Percentiles rank a stretch among this genome's conserved stretches.
These are phyloP conservation scores for Plasmodium gaboni DNA, from an alignment of 169 alveolate species.

Conservation along the genomic window DNA sequence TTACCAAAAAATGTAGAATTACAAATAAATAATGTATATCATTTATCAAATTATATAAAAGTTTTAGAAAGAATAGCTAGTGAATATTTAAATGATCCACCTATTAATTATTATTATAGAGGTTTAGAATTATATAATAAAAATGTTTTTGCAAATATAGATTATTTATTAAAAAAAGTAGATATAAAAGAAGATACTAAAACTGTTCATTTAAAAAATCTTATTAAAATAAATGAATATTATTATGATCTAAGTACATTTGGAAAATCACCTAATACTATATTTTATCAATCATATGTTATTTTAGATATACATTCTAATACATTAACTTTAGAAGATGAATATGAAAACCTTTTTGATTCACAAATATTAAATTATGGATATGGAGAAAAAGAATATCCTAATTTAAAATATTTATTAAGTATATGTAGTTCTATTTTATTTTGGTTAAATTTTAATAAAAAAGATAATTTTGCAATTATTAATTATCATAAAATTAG, in stretches of 20 bases:
- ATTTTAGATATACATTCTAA: constrained; percentile 81
- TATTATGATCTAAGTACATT: constrained; percentile 82
- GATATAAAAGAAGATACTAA: constrained; percentile 56
- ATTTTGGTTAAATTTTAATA: constrained; percentile 85
- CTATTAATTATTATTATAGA: constrained; percentile 60
- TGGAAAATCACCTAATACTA: constrained; percentile 77
- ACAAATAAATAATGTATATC: constrained; percentile 83
- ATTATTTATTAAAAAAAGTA: constrained; percentile 70
- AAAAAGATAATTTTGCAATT: constrained; percentile 79
- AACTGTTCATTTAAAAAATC: constrained; percentile 27
- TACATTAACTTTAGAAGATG: constrained; percentile 74
- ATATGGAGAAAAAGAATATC: constrained; percentile 82
- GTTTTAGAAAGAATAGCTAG: constrained; percentile 80
- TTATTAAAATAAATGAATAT: constrained; percentile 77
- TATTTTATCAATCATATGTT: constrained; percentile 83
- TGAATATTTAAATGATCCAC: constrained; percentile 77
- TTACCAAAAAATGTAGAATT: constrained; percentile 82
- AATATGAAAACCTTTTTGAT: constrained; percentile 79
- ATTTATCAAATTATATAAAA: constrained; percentile 79
- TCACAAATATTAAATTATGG: constrained; percentile 81
- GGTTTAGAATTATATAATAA: constrained; percentile 71
- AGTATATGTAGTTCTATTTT: constrained; percentile 77
- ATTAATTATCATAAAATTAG: constrained; percentile 81
- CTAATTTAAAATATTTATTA: constrained; percentile 81
- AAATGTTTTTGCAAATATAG: constrained; percentile 78